These are phyloP conservation scores for Hypholoma sublateritium DNA, from an alignment of 768 basidiomycete species.

Conservation along the genomic window DNA sequence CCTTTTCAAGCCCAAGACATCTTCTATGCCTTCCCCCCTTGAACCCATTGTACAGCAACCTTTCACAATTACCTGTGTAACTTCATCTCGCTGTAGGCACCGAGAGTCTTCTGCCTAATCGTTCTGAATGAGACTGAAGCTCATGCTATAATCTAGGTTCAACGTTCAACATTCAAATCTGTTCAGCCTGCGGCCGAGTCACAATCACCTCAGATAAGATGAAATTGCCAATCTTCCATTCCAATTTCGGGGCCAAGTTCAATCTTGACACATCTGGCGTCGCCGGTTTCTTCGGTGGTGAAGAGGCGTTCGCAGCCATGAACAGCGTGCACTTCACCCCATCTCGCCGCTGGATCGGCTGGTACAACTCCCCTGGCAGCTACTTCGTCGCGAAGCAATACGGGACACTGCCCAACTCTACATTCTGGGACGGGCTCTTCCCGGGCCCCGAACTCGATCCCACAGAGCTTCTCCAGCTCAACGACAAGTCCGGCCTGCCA, in stretches of 20 bases:
- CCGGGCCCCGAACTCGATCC: slow-evolving; percentile 1
- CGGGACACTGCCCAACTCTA: neutral
- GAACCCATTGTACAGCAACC: too few relatives aligned
- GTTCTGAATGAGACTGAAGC: too few relatives aligned
- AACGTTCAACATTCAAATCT: too few relatives aligned
- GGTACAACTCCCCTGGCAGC: slow-evolving; percentile 14
- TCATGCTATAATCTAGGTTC: too few relatives aligned
- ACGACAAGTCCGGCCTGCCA: slow-evolving; percentile 3
- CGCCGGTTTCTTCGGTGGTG: slow-evolving; percentile 13
- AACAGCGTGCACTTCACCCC: slow-evolving; percentile 10
- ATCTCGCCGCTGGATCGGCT: slow-evolving; percentile 8
- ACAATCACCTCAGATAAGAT: too few relatives aligned
- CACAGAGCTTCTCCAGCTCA: slow-evolving; percentile 3
- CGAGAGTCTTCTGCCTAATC: too few relatives aligned
- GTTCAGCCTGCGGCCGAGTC: too few relatives aligned
- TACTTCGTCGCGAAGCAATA: slow-evolving; percentile 12
- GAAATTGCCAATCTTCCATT: too few relatives aligned
- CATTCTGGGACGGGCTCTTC: slow-evolving; percentile 12
- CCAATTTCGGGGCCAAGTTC: neutral
- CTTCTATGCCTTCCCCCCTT: too few relatives aligned
- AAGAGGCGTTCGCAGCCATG: slow-evolving; percentile 12
- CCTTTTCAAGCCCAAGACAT: too few relatives aligned
- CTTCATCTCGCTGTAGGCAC: too few relatives aligned
- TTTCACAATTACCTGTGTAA: too few relatives aligned
- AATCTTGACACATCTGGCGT: slow-evolving; percentile 12